Conservation (phyloP, 257 asterid species). For the Primulina tabacum region DNA sequence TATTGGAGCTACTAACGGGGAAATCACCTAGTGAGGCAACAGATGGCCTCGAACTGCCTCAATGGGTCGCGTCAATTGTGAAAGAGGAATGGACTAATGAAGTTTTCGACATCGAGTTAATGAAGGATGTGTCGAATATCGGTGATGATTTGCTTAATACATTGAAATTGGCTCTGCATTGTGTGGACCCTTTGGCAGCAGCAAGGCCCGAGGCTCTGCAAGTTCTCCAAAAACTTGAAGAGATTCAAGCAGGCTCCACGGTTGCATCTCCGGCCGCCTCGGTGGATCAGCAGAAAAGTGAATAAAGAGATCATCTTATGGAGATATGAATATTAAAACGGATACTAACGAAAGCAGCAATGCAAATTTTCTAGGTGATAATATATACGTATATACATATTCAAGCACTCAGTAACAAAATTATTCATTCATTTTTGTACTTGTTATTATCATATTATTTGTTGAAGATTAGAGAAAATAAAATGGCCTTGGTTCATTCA, state of each 20-base stretch:
- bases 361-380: background rate
- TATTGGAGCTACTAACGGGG: constrained; percentile 84
- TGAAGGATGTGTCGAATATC: constrained; percentile 54
- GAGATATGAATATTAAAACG: no score
- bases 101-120: constrained; percentile 83
- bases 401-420: background rate
- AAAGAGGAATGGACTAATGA: constrained; percentile 94
- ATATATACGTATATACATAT: no score
- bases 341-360: background rate
- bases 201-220: constrained; percentile 79
- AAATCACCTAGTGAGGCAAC: constrained; percentile 85
- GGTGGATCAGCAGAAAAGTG: no score
- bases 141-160: constrained; percentile 77
- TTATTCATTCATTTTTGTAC: background rate
- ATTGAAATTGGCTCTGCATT: constrained; percentile 76
- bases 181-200: constrained; percentile 81
- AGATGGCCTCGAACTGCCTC: constrained; percentile 80
- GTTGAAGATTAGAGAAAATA: background rate
- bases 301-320: no score
- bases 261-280: background rate
- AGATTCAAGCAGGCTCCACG: constrained; percentile 52
- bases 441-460: no score
- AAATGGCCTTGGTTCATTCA: background rate
- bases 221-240: constrained; percentile 67
- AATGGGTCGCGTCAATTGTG: constrained; percentile 86